Evolutionary conservation across 306 rosid genomes (phyloP), one percentile per base, ranked within the genome.

Genomic region (Boehmeria nivea): DNA sequence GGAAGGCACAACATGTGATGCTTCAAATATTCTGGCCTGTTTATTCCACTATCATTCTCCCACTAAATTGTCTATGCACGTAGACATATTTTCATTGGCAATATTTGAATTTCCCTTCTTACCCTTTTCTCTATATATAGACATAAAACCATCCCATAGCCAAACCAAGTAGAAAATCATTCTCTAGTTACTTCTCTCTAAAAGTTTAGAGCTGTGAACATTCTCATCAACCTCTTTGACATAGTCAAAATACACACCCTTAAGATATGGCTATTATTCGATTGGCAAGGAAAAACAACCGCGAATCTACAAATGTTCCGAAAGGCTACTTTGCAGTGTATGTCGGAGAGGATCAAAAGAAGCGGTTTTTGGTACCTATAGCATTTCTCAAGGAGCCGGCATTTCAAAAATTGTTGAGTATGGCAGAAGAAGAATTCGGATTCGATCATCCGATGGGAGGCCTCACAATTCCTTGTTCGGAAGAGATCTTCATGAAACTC

Each of bases 321-420:
- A 31, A 31, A 31, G 36, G 36, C 9, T 31, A 31, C 36, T 31
- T 31, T 31, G 36, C 36, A 31, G 36, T 31, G 36, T 31, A 53
- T 53, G 43, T 53, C 18, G 58, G 58, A n/a, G 58, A 16, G 42
- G 58, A 34, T 2, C 24, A 53, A 16, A 53, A 28, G 58, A 53
- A 53, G 43, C 12, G 58, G 40, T 53, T 28, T 12, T 33, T 53
- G 36, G 57, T 51, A 2, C 57, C 57, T 39, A 51, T 55, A 34
- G 12, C 49, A 5, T 44, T 44, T 10, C 18, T 44, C 22, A 44
- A 44, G 6, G 49, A 44, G 49, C 49, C 49, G 1, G 49, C 49
- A 18, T 46, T 46, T 21, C 27, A 20, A 11, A 24, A 46, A 12
- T 24, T 46, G 52, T 21, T 20, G 52, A 21, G 15, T 18, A 19